phyloP scores from a whole-genome alignment of 352 stramenopile species.

The Phytophthora capsici region DNA sequence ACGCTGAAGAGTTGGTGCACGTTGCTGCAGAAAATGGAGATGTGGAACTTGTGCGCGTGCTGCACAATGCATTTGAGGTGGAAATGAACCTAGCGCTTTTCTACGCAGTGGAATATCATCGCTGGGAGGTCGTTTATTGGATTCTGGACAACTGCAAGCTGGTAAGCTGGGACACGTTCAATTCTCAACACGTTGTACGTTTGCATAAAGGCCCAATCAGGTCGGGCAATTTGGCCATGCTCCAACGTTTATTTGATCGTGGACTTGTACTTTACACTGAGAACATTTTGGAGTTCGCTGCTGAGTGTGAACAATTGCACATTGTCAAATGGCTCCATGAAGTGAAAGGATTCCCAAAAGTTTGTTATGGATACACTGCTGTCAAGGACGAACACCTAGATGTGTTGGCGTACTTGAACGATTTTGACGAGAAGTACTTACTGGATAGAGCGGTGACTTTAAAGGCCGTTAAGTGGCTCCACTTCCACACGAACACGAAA shows the following conservation, averaged over 20 bases:
- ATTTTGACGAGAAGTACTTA: no score
- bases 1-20: neutral
- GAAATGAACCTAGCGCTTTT: no score
- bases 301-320: neutral
- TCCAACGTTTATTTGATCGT: neutral
- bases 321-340: slow-evolving; percentile 8
- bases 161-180: neutral
- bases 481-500: neutral
- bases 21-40: neutral
- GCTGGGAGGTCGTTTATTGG: neutral
- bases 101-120: no score
- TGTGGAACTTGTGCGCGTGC: neutral
- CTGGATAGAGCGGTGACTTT: no score
- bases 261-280: neutral
- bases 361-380: neutral
- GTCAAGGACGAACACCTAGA: no score
- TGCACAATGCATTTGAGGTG: neutral
- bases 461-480: neutral
- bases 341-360: neutral
- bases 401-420: no score
- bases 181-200: neutral
- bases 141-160: neutral
- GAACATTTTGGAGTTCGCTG: neutral
- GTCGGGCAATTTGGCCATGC: neutral
- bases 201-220: neutral